These are phyloP conservation scores for Cytospora mali DNA, from an alignment of 2,329 filamentous ascomycete genomes.

Conservation along the genomic window DNA sequence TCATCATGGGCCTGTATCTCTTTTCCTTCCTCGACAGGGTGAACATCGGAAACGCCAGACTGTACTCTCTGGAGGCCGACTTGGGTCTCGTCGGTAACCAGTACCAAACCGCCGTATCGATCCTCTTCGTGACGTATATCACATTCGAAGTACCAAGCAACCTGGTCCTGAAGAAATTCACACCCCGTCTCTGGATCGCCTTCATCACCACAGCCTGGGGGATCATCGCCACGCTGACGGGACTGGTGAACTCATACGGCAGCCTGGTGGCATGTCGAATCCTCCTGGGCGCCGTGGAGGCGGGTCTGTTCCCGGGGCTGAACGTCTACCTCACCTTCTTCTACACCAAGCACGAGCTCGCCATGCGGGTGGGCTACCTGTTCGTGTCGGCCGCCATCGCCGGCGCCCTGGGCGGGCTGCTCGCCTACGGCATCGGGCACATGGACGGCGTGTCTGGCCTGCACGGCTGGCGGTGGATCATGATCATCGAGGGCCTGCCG, in stretches of 20 bases:
- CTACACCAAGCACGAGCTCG: slow-evolving; percentile 74
- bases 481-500: slow-evolving; percentile 57
- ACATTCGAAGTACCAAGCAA: slow-evolving; percentile 67
- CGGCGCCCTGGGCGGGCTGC: slow-evolving; percentile 70
- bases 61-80: slow-evolving; percentile 66
- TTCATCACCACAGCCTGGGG: slow-evolving; percentile 69
- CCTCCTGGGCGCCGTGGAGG: slow-evolving; percentile 69
- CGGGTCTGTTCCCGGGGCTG: slow-evolving; percentile 70
- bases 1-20: slow-evolving; percentile 71
- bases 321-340: slow-evolving; percentile 74
- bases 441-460: slow-evolving; percentile 69
- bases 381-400: slow-evolving; percentile 72
- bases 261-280: slow-evolving; percentile 69
- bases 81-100: slow-evolving; percentile 63
- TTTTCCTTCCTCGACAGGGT: slow-evolving; percentile 75
- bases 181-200: slow-evolving; percentile 64
- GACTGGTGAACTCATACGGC: slow-evolving; percentile 66
- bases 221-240: slow-evolving; percentile 69
- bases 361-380: slow-evolving; percentile 71
- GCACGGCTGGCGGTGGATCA: slow-evolving; percentile 72
- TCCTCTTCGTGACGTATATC: slow-evolving; percentile 68
- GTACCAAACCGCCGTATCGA: slow-evolving; percentile 69
- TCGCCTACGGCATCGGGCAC: slow-evolving; percentile 74
- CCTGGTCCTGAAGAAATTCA: slow-evolving; percentile 64
- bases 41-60: slow-evolving; percentile 72